Base-by-base conservation (phyloP, 495 filamentous ascomycete genomes). In the Penicillium maclennaniae region DNA sequence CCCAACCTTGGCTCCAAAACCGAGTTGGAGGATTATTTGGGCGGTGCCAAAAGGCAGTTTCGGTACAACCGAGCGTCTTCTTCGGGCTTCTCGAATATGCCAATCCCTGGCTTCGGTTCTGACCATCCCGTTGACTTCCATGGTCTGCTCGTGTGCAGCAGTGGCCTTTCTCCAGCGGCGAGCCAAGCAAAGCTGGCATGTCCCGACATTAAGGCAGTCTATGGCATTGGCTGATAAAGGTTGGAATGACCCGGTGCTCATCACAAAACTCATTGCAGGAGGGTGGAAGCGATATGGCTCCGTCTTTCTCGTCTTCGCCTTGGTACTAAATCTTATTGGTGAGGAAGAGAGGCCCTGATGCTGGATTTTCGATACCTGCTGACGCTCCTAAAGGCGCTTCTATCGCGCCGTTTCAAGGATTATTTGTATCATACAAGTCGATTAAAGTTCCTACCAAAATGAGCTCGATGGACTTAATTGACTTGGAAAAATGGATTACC, bases 101-200 rank as follows among this genome's bases (percentile, higher is more conserved):
- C 60, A 62, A 17, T 51, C 60, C 0, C 58, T 69, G 31, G 45
- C 56, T 0, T 43, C 37, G 12, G 55, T 65, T 1, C 23, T 68
- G n/a, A 59, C 54, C 4, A 57, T 71, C 19, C 69, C 69, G 4
- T 43, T 68, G 47, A 61, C 63, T 0, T 65, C 67, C 3, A 52
- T 60, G 3, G 55, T 69, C 19, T 68, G 64, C 51, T 57, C 66
- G 2, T 58, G 54, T 25, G 62, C 65, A 3, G 64, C 59, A 5
- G 65, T 64, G 2, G 45, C 63, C 25, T 71, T 55, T 25, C 27
- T 62, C 15, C 69, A 69, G 53, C 27, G 42, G 26, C 26, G 26
- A 8, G n/a, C n/a, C n/a, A 27, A 8, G 26, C 26, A 27, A 8
- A 27, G 26, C 26, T 27, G 26, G 26, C 8, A 8, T 4, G 8